A percentile compares a stretch with the other conserved stretches of the same genome.
Conservation (phyloP, 1,139 yeast genomes). For the Magnusiomyces fungicola region DNA sequence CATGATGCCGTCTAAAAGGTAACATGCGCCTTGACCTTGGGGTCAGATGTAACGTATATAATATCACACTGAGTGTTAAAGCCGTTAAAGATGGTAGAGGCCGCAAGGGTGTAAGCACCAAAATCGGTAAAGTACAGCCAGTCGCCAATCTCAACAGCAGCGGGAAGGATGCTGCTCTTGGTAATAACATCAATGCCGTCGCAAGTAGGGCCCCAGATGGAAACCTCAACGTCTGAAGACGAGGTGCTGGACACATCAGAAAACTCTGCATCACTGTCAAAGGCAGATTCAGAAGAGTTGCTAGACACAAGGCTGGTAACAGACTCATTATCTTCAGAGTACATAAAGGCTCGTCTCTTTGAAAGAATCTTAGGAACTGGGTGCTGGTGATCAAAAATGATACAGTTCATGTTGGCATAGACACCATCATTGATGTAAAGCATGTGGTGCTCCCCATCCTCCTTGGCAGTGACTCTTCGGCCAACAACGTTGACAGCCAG, state of each 20-base stretch:
- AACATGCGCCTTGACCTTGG: constrained; percentile 17
- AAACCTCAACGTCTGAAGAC: constrained; percentile 32
- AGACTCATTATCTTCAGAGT: constrained; percentile 29
- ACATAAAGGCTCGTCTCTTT: constrained; percentile 42
- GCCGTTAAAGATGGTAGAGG: constrained; percentile 82
- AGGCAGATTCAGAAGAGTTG: constrained; percentile 6
- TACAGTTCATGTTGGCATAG: constrained; percentile 91
- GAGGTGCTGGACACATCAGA: background rate
- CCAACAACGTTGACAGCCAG: constrained; percentile 82
- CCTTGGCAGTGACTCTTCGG: constrained; percentile 43
- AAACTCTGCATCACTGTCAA: constrained; percentile 9
- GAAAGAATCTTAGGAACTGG: constrained; percentile 64
- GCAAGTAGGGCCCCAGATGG: constrained; percentile 98
- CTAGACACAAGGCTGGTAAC: constrained; percentile 17
- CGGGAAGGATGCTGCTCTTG: constrained; percentile 44
- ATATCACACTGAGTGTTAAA: constrained; percentile 58
- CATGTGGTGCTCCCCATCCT: constrained; percentile 35
- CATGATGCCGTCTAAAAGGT: too few relatives aligned
- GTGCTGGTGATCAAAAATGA: constrained; percentile 82
- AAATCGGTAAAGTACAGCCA: constrained; percentile 81
- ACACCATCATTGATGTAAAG: constrained; percentile 91
- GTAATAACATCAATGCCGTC: constrained; percentile 90
- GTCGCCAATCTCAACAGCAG: constrained; percentile 72
- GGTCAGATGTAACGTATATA: constrained; percentile 50
- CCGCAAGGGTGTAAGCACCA: constrained; percentile 94